Conservation (phyloP, 1,139 yeast genomes). For the Yamadazyma siamensis region DNA sequence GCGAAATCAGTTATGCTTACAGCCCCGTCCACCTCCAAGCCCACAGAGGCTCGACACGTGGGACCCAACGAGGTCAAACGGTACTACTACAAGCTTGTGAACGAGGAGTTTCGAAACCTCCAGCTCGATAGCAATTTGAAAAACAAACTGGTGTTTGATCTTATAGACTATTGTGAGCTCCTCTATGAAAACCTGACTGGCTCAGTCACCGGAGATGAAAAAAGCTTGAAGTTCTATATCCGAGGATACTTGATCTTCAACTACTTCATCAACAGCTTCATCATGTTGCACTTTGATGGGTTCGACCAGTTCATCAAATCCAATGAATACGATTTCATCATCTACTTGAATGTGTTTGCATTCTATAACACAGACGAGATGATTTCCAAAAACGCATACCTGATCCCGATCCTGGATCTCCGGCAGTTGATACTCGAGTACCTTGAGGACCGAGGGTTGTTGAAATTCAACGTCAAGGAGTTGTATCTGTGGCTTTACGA, state of each 20-base stretch:
- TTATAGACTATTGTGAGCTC: slow-evolving; percentile 40
- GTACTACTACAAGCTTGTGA: slow-evolving; percentile 27
- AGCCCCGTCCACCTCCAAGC: too few relatives aligned
- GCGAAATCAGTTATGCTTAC: too few relatives aligned
- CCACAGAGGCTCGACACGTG: slow-evolving; percentile 1
- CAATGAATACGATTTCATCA: slow-evolving; percentile 40
- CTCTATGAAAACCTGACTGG: slow-evolving; percentile 30
- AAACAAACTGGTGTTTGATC: slow-evolving; percentile 38
- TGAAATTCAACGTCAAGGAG: slow-evolving; percentile 36
- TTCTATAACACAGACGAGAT: slow-evolving; percentile 35
- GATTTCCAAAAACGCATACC: slow-evolving; percentile 19
- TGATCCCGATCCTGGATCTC: slow-evolving; percentile 22
- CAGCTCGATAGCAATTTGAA: slow-evolving; percentile 31
- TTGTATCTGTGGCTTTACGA: slow-evolving; percentile 40
- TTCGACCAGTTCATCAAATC: slow-evolving; percentile 40
- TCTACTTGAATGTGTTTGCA: slow-evolving; percentile 42
- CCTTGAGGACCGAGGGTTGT: slow-evolving; percentile 27
- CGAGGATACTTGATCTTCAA: slow-evolving; percentile 42
- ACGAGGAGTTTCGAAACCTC: slow-evolving; percentile 35
- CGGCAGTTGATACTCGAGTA: slow-evolving; percentile 30
- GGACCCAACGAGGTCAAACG: slow-evolving; percentile 13
- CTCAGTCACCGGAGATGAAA: slow-evolving; percentile 16
- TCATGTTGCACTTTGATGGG: slow-evolving; percentile 44
- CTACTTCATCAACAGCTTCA: slow-evolving; percentile 42
- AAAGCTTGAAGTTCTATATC: slow-evolving; percentile 26